Percentiles rank a stretch among this genome's conserved stretches.
phyloP scores from a whole-genome alignment of 192 early-diverging fungal genomes.

The Coemansia sp. region DNA sequence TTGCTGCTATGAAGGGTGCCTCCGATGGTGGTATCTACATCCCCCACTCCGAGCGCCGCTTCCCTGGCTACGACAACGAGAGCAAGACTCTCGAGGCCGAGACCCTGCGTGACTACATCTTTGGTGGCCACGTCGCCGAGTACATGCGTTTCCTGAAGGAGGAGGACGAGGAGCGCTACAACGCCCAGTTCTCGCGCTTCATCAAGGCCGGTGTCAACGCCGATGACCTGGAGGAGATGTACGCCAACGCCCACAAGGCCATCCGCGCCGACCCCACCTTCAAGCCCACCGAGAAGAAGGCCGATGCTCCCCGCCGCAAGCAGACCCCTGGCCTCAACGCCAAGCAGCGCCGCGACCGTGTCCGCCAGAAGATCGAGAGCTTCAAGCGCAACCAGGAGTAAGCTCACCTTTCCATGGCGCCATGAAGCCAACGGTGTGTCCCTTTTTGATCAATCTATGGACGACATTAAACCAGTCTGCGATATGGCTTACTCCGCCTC shows the following conservation, averaged over 20 bases:
- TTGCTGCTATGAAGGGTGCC: slow-evolving; percentile 98
- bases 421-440: background rate
- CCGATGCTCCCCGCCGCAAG: slow-evolving; percentile 55
- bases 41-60: slow-evolving; percentile 94
- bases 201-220: slow-evolving; percentile 81
- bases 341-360: slow-evolving; percentile 86
- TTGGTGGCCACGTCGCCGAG: slow-evolving; percentile 94
- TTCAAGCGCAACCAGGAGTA: slow-evolving; percentile 54
- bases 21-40: slow-evolving; percentile 97
- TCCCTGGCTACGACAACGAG: slow-evolving; percentile 92
- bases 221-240: slow-evolving; percentile 94
- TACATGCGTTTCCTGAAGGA: slow-evolving; percentile 98
- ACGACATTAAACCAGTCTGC: slow-evolving; percentile 43
- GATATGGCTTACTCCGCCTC: slow-evolving; percentile 51
- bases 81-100: slow-evolving; percentile 89
- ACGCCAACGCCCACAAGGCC: slow-evolving; percentile 84
- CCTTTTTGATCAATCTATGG: background rate
- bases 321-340: slow-evolving; percentile 67
- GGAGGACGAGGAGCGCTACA: slow-evolving; percentile 98
- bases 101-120: slow-evolving; percentile 93
- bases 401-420: background rate
- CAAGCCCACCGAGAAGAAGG: slow-evolving; percentile 69
- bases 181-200: slow-evolving; percentile 92
- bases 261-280: slow-evolving; percentile 88
- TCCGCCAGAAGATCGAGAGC: slow-evolving; percentile 86